Base-by-base conservation (phyloP, 75 land plant species). In the Sequoiadendron giganteum region DNA sequence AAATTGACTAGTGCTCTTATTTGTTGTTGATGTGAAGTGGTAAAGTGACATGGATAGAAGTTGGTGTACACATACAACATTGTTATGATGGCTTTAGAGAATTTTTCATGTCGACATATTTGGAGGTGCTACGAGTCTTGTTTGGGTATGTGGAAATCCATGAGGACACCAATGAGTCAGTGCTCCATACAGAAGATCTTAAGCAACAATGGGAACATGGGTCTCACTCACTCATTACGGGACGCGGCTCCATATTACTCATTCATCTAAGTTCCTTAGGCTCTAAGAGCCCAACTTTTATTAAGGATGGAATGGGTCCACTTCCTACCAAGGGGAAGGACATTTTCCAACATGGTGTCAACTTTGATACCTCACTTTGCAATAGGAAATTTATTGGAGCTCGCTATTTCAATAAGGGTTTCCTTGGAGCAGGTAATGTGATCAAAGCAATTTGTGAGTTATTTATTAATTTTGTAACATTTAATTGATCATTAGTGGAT, bases 21-120 rank as follows among this genome's bases (percentile, higher is more conserved):
- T 32, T 5, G 10, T 70, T n/a, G 7, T 36, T 0, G 38, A 9
- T 9, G 10, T 48, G 9, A 48, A 9, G 0, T 1, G 49, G 55
- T 39, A 10, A 3, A 34, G 52, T 0, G 85, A 87, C 32, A 88
- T 86, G n/a, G 25, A 56, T 0, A 86, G 19, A 87, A 92, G 89
- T 89, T 94, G 30, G 32, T 95, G 43, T 94, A 96, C 93, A 90
- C 42, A 43, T 96, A 96, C 88, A 88, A 91, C 18, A 85, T 87
- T 15, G 97, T 92, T 25, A 90, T 96, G 85, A 95, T 84, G 98
- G 98, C 40, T 91, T 96, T 83, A 94, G 95, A n/a, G 95, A 91
- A 61, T 72, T 48, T 34, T 88, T 96, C 42, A 94, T 85, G 14
- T 83, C 84, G 73, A 86, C 78, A 32, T 89, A 95, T 86, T 93